A percentile compares a stretch with the other conserved stretches of the same genome.
These are phyloP conservation scores for Plasmodium chabaudi DNA, from an alignment of 169 alveolate species.

Conservation along the genomic window DNA sequence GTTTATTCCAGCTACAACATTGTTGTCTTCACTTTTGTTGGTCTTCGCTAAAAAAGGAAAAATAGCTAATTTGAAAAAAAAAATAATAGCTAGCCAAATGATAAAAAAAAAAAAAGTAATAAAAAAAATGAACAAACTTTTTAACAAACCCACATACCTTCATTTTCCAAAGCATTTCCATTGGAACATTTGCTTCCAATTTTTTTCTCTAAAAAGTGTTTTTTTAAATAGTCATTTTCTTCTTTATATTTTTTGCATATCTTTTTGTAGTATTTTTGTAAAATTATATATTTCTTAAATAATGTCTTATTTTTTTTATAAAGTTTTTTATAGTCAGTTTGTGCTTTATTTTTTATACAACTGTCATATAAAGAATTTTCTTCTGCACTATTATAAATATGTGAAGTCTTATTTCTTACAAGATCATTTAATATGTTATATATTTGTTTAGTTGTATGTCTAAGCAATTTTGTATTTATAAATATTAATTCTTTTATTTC, in stretches of 20 bases:
- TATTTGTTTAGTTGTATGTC: constrained; percentile 8
- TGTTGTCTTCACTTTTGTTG: no score
- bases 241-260: constrained; percentile 28
- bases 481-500: constrained; percentile 37
- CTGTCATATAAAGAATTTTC: background rate
- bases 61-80: no score
- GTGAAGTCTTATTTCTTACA: background rate
- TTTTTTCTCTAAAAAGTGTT: background rate
- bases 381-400: background rate
- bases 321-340: background rate
- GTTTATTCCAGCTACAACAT: no score
- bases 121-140: no score
- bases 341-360: background rate
- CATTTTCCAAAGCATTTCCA: no score
- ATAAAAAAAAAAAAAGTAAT: no score
- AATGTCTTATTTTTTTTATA: background rate
- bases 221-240: constrained; percentile 34
- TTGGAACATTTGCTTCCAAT: no score
- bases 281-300: constrained; percentile 25
- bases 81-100: no score
- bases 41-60: no score
- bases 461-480: background rate
- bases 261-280: constrained; percentile 35
- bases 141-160: no score
- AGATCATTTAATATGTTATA: constrained; percentile 4